Evolutionary conservation across 495 filamentous ascomycete genomes (phyloP), one percentile per base, ranked within the genome.

Genomic region (Symbiotaphrina buchneri): DNA sequence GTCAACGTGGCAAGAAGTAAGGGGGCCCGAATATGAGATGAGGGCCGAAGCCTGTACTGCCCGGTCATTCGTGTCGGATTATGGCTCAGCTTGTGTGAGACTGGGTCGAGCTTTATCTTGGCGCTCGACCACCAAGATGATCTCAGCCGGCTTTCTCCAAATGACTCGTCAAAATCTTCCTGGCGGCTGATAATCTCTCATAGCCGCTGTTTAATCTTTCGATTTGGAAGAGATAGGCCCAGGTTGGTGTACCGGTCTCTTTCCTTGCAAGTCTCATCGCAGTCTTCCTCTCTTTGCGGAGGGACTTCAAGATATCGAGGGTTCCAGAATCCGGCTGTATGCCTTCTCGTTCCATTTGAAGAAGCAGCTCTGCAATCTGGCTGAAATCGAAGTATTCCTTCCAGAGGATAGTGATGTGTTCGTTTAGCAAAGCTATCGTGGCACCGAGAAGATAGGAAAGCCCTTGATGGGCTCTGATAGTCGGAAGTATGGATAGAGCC

Each of bases 271-370:
- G 11, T 5, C 25, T 10, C 14, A 36, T 23, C 6, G 14, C 27
- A 17, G 21, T 13, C 7, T 8, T 25, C 22, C 8, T 8, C 15
- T 38, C 35, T 5, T 15, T 10, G 19, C 10, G 15, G n/a, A 38
- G 34, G 8, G 7, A 29, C 4, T 10, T 7, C 3, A 84, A 39
- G 10, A 82, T 38, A 0, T 39, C 39, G 8, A 57, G 43, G 1
- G 75, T 78, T n/a, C 54, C 54, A 0, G 37, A 37, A 37, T 81
- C 61, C 20, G 64, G 61, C 13, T 65, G 63, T 16, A 85, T 47
- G 5, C 77, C 80, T 1, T 56, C 64, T 6, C 61, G 47, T 23
- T 76, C 68, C 82, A 93, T 93, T 47, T 93, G 80, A 25, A 55
- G 49, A 5, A 90, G 50, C 3, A 82, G 50, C 7, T 65, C 53